Evolutionary conservation across 805 yeast genomes (phyloP).

Genomic region (Candida maesae): DNA sequence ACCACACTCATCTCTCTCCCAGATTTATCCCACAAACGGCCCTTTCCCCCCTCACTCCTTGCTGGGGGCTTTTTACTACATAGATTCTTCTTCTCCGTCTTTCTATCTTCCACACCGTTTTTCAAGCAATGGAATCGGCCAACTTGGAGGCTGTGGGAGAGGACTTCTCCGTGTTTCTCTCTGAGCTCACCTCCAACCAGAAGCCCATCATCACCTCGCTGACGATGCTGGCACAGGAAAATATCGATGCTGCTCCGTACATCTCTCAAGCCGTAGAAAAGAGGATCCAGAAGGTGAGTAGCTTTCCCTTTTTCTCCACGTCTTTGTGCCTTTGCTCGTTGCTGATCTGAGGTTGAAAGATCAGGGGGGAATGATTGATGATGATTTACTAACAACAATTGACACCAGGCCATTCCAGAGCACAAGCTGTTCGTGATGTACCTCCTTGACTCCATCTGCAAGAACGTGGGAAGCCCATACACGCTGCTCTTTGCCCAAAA

Average conservation of each 20-base stretch:
- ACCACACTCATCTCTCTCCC: no score
- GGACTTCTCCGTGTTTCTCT: slow-evolving; percentile 69
- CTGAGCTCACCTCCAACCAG: slow-evolving; percentile 81
- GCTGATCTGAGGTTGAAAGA: no score
- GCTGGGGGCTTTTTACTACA: no score
- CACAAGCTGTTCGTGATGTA: slow-evolving; percentile 84
- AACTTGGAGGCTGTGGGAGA: slow-evolving; percentile 31
- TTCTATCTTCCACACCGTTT: no score
- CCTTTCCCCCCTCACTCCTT: no score
- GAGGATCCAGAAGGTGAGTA: slow-evolving; percentile 57
- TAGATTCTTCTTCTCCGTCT: no score
- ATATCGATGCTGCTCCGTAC: slow-evolving; percentile 68
- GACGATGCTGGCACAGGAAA: slow-evolving; percentile 85
- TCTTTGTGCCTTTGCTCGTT: no score
- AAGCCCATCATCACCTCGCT: slow-evolving; percentile 83
- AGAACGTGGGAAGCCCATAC: slow-evolving; percentile 87
- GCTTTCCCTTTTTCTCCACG: no score
- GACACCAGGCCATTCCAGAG: slow-evolving; percentile 57
- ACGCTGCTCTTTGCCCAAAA: slow-evolving; percentile 71
- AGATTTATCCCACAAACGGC: no score
- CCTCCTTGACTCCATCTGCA: slow-evolving; percentile 85
- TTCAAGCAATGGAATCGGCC: background rate
- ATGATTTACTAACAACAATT: slow-evolving; percentile 10
- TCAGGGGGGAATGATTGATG: no score
- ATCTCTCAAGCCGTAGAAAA: slow-evolving; percentile 72